Evolutionary conservation across 2,329 filamentous ascomycete species (phyloP).

Genomic region (Fusarium caatingaense): DNA sequence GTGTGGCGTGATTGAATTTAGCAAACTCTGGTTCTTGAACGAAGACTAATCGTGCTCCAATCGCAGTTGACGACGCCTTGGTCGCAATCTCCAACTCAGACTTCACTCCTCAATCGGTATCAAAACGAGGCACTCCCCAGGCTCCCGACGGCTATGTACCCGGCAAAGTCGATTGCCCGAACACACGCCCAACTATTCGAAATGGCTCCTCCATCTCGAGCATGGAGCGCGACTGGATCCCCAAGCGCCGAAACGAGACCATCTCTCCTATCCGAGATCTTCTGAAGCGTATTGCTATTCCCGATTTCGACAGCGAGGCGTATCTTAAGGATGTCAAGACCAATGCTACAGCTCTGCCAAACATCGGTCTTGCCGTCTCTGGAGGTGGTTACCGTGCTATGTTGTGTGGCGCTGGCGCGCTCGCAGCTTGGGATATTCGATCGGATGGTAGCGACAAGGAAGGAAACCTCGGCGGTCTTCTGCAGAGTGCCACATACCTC

Average conservation of each 20-base stretch:
- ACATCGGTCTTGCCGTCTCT: slow-evolving; percentile 80
- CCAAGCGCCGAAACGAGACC: slow-evolving; percentile 77
- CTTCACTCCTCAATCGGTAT: slow-evolving; percentile 28
- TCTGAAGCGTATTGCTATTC: slow-evolving; percentile 76
- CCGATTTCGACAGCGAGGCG: slow-evolving; percentile 77
- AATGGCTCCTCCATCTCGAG: slow-evolving; percentile 69
- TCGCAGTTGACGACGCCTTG: slow-evolving; percentile 31
- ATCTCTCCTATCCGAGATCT: slow-evolving; percentile 80
- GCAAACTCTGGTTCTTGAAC: not conserved
- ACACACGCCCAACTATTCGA: slow-evolving; percentile 75
- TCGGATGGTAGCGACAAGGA: slow-evolving; percentile 60
- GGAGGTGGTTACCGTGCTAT: slow-evolving; percentile 90
- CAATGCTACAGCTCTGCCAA: slow-evolving; percentile 56
- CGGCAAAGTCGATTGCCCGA: slow-evolving; percentile 73
- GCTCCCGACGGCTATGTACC: slow-evolving; percentile 74
- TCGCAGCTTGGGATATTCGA: slow-evolving; percentile 82
- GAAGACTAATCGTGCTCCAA: slow-evolving; percentile 27
- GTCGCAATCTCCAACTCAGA: slow-evolving; percentile 35
- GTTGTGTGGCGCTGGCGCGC: slow-evolving; percentile 82
- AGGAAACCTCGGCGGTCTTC: slow-evolving; percentile 81
- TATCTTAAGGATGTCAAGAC: slow-evolving; percentile 68
- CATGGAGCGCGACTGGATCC: slow-evolving; percentile 80
- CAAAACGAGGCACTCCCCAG: slow-evolving; percentile 46
- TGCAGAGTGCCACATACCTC: slow-evolving; percentile 85
- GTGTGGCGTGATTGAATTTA: not conserved